phyloP scores from a whole-genome alignment of 441 rosid genomes.

The Mallotus repandus region DNA sequence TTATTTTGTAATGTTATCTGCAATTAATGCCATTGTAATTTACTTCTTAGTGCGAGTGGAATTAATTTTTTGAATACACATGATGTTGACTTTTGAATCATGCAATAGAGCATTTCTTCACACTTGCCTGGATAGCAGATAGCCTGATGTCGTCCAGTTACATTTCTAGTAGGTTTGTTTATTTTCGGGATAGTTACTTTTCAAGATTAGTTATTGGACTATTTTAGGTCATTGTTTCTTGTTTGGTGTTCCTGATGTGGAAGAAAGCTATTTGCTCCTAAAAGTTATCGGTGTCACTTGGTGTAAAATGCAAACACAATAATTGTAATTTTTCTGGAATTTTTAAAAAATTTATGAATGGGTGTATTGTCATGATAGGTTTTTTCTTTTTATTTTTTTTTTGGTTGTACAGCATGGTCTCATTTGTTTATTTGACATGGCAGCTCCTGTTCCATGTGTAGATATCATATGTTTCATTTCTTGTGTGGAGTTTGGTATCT shows the following conservation, averaged over 20 bases:
- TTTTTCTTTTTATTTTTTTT: not conserved
- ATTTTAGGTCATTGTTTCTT: not conserved
- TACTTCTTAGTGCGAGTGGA: not conserved
- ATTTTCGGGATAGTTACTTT: not conserved
- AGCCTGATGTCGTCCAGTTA: not conserved
- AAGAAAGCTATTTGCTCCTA: not conserved
- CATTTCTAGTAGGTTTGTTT: not conserved
- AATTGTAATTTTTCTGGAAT: not conserved
- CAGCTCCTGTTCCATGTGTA: not conserved
- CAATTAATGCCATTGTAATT: not conserved
- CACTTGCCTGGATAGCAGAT: not conserved
- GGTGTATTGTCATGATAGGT: not conserved
- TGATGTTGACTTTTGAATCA: not conserved
- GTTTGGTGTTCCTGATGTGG: not conserved
- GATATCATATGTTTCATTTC: not conserved
- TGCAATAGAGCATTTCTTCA: not conserved
- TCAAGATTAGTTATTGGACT: not conserved
- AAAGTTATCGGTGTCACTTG: not conserved
- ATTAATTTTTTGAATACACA: not conserved
- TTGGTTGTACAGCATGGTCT: not conserved
- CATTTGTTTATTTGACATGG: not conserved
- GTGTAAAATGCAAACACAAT: not conserved
- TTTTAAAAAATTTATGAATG: not conserved
- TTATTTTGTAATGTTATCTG: not conserved
- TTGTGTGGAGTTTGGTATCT: not conserved